Evolutionary conservation across 768 basidiomycete species (phyloP), one percentile per base, ranked within the genome.

Genomic region (Boletus vermiculosoides): DNA sequence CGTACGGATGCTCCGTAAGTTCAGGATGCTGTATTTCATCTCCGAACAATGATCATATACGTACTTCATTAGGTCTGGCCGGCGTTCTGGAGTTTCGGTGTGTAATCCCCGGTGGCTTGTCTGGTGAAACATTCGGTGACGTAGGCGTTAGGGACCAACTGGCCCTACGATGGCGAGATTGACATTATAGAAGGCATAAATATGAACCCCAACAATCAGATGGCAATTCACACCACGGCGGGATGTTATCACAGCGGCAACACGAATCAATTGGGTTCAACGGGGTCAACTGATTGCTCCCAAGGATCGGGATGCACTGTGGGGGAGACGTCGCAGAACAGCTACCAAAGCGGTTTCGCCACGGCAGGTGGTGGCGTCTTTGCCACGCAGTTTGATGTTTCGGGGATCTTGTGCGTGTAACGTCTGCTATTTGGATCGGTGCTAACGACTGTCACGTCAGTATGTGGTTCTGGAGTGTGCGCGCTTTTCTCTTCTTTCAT

Each of bases 131-230:
- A 5, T 23, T 44, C 1, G n/a, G 13, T 59, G 49, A 67, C 37
- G 3, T 13, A 5, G 20, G 18, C 5, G 12, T n/a, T 39, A 67
- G 66, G 65, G 9, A 31, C 56, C 11, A 63, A 71, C 20, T 82
- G 80, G 80, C 80, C 80, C 0, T 11, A 70, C 20, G 69, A 74
- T 41, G 80, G 80, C 46, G 85, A 83, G 66, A 78, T 83, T 48
- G 85, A 86, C 65, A 84, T 85, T 45, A 74, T 86, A 45, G 85
- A 88, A 64, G 78, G 73, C 37, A 81, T 88, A 56, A 86, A 88
- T 65, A 39, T 78, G 9, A 75, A 76, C 64, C 25, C 63, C 18
- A 61, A 64, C 54, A 87, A 86, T 66, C 84, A 84, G 63, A 78
- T 81, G 72, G 81, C 85, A 6, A 66, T 86, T 25, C 85, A 86